Percentiles rank a stretch among this genome's conserved stretches.
These are phyloP conservation scores for Trichoderma sp. DNA, from an alignment of 2,329 filamentous ascomycete species.

Conservation along the genomic window DNA sequence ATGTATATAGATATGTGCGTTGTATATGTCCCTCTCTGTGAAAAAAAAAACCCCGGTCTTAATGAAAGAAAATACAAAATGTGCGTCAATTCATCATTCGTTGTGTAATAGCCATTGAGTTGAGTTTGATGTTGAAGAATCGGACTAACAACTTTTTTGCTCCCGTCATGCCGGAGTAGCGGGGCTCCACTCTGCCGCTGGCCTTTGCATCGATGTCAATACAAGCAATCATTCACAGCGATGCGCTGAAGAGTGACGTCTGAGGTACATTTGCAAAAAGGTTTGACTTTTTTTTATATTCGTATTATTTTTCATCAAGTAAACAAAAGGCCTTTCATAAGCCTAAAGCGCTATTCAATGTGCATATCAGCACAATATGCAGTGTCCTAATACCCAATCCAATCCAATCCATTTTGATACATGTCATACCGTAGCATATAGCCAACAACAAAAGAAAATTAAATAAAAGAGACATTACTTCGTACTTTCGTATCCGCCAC, in stretches of 20 bases:
- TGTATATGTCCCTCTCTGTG: background rate
- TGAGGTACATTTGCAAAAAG: background rate
- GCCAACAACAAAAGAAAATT: background rate
- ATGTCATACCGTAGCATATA: background rate
- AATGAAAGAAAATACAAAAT: too few species aligned
- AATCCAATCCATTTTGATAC: conserved; percentile 10
- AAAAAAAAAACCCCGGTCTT: background rate
- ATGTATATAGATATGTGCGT: background rate
- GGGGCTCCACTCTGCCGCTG: background rate
- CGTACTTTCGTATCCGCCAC: background rate
- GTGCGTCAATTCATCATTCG: background rate
- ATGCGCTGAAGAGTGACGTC: background rate
- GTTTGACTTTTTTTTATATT: background rate
- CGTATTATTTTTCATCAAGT: background rate
- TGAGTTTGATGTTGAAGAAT: background rate
- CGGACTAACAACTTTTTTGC: background rate
- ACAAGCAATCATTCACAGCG: background rate
- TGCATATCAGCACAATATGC: background rate
- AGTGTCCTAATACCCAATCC: background rate
- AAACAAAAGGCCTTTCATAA: background rate
- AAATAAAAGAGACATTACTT: background rate
- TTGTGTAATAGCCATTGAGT: background rate
- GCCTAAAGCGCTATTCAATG: conserved; percentile 1
- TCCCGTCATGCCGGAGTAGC: conserved; percentile 3
- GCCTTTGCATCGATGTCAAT: background rate